Conservation (phyloP, 2,329 filamentous ascomycete species). For the Amauroascus niger region DNA sequence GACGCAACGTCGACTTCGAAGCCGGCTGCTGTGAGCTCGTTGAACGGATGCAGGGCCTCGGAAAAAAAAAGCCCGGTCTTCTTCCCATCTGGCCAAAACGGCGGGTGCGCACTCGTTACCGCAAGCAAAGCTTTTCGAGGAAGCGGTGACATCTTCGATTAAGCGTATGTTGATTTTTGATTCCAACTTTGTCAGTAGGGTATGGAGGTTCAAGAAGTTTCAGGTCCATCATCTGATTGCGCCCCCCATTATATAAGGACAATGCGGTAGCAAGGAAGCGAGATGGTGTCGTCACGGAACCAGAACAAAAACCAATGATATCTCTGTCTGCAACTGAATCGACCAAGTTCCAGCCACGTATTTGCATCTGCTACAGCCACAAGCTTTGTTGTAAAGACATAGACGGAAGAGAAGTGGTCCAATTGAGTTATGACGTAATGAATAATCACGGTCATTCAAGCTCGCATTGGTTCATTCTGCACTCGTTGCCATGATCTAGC, state of each 20-base stretch:
- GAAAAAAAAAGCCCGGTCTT: constrained; percentile 20
- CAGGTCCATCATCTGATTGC: not conserved
- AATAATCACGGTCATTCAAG: not conserved
- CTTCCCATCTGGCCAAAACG: constrained; percentile 22
- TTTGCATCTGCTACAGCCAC: constrained; percentile 2
- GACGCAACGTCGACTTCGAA: constrained; percentile 41
- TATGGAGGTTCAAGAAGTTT: not conserved
- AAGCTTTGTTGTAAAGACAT: not conserved
- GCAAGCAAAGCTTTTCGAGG: constrained; percentile 18
- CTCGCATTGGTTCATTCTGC: not conserved
- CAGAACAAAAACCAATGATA: not conserved
- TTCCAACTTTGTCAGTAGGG: not conserved
- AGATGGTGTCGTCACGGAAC: constrained; percentile 8
- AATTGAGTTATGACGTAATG: constrained; percentile 12
- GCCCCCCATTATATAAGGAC: not conserved
- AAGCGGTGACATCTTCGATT: constrained; percentile 13
- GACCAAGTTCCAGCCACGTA: constrained; percentile 1
- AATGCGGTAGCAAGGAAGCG: not conserved
- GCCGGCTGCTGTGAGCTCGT: constrained; percentile 28
- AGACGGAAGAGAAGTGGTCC: not conserved
- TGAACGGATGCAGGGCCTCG: constrained; percentile 17
- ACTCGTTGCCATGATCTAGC: not conserved
- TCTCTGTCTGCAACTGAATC: not conserved
- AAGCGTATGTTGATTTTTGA: not conserved
- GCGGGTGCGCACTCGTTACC: constrained; percentile 22